Base-by-base conservation (phyloP, 805 yeast species). In the Ogataea paraovalis region DNA sequence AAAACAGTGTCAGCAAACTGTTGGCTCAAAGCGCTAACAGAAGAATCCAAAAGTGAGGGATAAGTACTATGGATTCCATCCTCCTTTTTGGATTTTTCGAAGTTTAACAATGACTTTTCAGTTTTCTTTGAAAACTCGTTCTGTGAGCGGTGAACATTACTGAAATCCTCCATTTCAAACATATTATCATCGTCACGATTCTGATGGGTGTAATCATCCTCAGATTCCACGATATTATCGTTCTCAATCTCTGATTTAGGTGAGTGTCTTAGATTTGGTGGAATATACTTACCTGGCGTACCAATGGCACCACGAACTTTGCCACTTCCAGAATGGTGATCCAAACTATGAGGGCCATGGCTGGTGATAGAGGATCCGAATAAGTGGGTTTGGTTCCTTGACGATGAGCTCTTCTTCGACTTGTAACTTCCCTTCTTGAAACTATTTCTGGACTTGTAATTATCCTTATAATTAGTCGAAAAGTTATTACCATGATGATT, bases 261-360 rank as follows among this genome's bases (percentile, higher is more conserved):
- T 0, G 79, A 76, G 3, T 43, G 52, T 60, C 90, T 73, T 53
- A 83, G 68, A 57, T 78, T 82, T n/a, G 90, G 90, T 19, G 91
- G 91, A 36, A 85, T 69, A 56, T 85, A 84, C 59, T 80, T 83
- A 3, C 86, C 86, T 34, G 72, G 66, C 5, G 75, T 53, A 37
- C 61, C 60, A 19, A 57, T 38, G 9, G 60, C 55, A 36, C 62
- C 55, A n/a, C 57, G 52, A 30, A 48, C 46, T n/a, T 46, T 50
- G n/a, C 34, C 43, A 37, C 51, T 53, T 22, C 53, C 50, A 25
- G 53, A 46, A 21, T 50, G 44, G 25, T 50, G 49, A n/a, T 59
- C 38, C 20, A 34, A 52, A 18, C 51, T 46, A 19, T 50, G 47
- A 19, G 48, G 49, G 20, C 45, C 48, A 21, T 48, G 51, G 34